phyloP scores from a whole-genome alignment of 305 asterid genomes.

The Fraxinus latifolia region DNA sequence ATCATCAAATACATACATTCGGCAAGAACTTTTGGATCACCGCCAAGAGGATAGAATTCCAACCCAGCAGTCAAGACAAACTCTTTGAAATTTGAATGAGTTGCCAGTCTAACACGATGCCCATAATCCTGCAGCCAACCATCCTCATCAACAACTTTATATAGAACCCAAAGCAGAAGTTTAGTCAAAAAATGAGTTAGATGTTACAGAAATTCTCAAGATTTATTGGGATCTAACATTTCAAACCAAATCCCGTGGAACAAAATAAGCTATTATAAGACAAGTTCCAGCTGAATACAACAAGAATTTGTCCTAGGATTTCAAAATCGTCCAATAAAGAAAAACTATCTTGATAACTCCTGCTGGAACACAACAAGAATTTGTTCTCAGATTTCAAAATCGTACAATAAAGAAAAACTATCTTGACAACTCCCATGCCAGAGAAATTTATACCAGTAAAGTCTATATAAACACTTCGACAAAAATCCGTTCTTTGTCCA shows the following conservation, averaged over 20 bases:
- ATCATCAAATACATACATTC: slow-evolving; percentile 62
- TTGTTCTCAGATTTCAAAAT: not conserved
- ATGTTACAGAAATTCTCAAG: not conserved
- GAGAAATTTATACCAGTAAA: not conserved
- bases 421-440: not conserved
- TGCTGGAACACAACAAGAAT: not conserved
- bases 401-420: not conserved
- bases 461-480: not conserved
- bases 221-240: not conserved
- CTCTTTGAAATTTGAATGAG: slow-evolving; percentile 94
- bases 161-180: slow-evolving; percentile 13
- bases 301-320: not conserved
- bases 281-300: not conserved
- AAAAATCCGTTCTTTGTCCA: not conserved
- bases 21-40: slow-evolving; percentile 95
- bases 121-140: slow-evolving; percentile 84
- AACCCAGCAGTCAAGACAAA: slow-evolving; percentile 90
- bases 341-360: not conserved
- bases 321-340: not conserved
- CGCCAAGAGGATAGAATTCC: slow-evolving; percentile 98
- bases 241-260: not conserved
- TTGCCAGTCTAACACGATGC: slow-evolving; percentile 92
- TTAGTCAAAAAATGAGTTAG: not conserved
- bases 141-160: slow-evolving; percentile 37
- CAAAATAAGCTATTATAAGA: not conserved